Evolutionary conservation across 73 alveolate species (phyloP), one percentile per base, ranked within the genome.

Genomic region (Paramecium tetraurelia): DNA sequence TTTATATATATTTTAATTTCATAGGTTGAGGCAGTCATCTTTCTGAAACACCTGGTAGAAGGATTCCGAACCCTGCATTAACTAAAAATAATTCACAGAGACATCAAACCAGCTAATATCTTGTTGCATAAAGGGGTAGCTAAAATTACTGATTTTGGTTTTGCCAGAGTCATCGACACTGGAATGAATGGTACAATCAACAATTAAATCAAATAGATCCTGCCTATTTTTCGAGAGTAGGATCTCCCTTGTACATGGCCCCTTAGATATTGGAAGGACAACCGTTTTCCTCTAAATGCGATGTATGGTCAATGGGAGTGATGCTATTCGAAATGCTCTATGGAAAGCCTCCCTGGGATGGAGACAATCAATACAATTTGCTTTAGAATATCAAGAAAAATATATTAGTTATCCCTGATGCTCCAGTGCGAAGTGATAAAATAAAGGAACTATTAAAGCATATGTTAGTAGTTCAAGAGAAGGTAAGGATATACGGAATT

Each of bases 221-320:
- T 21, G 94, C 94, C 12, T 88, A 69, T 22, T 63, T 70, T 69
- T 88, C 94, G 14, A 88, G 94, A 43, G 85, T 88, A 11, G 95
- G 95, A 36, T 92, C 95, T 31, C 95, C 95, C 14, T 57, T 92
- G 5, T 92, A 85, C 22, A 92, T 92, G 95, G 92, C 95, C 16
- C 95, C 95, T 24, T 77, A 92, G 59, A 59, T 92, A 21, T 68
- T 92, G 24, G 95, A 92, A 43, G 95, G 95, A 12, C 50, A 59
- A 36, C 95, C 95, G 20, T 92, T 83, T 85, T 69, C 85, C 27
- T 92, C 69, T 53, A 83, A 83, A 85, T 92, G 95, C 40, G 95
- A 92, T 80, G 86, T 92, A 72, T 92, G 95, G 95, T 53, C 88
- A 22, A 68, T 92, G 22, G 95, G 95, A 59, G 92, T 92, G 38